Conservation (phyloP, 2,329 filamentous ascomycete genomes). For the Paecilomyces variotii region DNA sequence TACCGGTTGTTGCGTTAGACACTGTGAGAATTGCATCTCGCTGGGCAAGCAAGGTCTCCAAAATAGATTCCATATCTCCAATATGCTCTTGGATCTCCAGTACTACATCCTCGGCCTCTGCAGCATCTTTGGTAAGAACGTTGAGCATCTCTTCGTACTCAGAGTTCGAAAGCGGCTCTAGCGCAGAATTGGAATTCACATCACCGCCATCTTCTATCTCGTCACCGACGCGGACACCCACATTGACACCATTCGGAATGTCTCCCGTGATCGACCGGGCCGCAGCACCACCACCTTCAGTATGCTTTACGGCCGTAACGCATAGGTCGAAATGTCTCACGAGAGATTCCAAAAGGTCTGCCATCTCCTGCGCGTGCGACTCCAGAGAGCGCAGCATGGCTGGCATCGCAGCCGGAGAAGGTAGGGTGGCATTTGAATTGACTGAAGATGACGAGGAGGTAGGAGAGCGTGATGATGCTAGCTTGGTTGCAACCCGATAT, state of each 20-base stretch:
- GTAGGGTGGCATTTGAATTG: conserved; percentile 24
- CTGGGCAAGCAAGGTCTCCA: conserved; percentile 55
- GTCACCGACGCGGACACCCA: conserved; percentile 21
- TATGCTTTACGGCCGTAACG: conserved; percentile 82
- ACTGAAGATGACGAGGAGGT: conserved; percentile 24
- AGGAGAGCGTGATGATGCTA: conserved; percentile 29
- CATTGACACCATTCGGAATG: conserved; percentile 44
- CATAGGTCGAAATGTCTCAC: conserved; percentile 89
- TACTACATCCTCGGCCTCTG: conserved; percentile 55
- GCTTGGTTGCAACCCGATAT: conserved; percentile 29
- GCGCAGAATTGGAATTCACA: conserved; percentile 35
- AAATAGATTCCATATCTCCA: conserved; percentile 66
- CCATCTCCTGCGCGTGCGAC: conserved; percentile 72
- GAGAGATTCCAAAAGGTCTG: conserved; percentile 67
- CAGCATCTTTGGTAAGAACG: conserved; percentile 55
- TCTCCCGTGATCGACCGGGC: conserved; percentile 60
- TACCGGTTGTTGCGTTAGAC: conserved; percentile 52
- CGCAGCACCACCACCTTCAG: conserved; percentile 69
- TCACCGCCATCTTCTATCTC: conserved; percentile 25
- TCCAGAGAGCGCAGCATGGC: conserved; percentile 57
- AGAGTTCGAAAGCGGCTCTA: conserved; percentile 64
- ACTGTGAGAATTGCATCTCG: conserved; percentile 49
- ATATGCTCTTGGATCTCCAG: conserved; percentile 65
- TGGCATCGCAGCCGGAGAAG: conserved; percentile 38
- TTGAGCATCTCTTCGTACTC: conserved; percentile 77